These are phyloP conservation scores for Prunus mume DNA, from an alignment of 306 rosid genomes.

Conservation along the genomic window DNA sequence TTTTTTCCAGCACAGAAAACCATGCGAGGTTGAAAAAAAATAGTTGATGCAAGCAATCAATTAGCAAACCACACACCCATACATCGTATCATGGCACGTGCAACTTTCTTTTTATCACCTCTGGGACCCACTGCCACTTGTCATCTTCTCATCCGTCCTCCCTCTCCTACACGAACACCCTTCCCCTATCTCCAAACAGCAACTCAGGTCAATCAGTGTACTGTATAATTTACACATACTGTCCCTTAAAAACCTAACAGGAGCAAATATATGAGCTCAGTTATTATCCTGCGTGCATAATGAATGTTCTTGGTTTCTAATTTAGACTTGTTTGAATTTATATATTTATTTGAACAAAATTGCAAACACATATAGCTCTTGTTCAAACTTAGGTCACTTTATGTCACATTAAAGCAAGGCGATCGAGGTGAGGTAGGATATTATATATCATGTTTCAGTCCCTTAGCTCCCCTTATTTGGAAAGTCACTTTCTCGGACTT, in stretches of 20 bases:
- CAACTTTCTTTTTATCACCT: neutral
- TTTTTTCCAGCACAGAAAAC: constrained; percentile 9
- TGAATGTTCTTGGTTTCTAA: too few relatives aligned
- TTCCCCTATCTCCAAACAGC: neutral
- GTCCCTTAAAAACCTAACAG: neutral
- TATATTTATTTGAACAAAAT: too few relatives aligned
- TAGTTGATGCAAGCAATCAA: neutral
- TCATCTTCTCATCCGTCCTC: neutral
- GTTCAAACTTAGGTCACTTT: too few relatives aligned
- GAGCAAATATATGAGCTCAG: neutral
- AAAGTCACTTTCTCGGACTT: too few relatives aligned
- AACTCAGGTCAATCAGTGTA: neutral
- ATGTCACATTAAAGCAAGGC: too few relatives aligned
- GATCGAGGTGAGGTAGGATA: too few relatives aligned
- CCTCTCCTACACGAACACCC: neutral
- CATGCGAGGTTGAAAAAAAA: neutral
- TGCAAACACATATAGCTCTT: too few relatives aligned
- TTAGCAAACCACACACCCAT: neutral
- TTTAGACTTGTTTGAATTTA: too few relatives aligned
- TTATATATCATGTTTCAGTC: too few relatives aligned
- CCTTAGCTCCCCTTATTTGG: too few relatives aligned
- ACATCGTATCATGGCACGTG: constrained; percentile 14
- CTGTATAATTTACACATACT: neutral
- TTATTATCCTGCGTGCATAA: too few relatives aligned
- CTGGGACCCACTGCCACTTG: neutral